These are phyloP conservation scores for Penicillium sp. DNA, from an alignment of 2,329 filamentous ascomycete genomes.

Conservation along the genomic window DNA sequence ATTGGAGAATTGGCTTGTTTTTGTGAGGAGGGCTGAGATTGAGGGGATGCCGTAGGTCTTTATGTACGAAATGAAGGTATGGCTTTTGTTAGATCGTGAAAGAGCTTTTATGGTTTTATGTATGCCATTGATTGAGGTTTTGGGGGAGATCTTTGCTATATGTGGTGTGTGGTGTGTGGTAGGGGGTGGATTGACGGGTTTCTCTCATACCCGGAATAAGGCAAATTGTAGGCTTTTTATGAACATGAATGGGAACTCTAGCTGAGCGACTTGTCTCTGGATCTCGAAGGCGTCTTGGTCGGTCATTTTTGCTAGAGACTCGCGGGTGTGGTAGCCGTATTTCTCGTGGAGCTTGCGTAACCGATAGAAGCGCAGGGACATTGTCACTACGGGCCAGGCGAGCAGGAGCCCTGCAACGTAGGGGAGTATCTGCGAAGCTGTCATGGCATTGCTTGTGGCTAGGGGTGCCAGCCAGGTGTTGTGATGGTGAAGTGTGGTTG, in stretches of 20 bases:
- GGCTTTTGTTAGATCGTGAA: not conserved
- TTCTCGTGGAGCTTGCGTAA: slow-evolving; percentile 42
- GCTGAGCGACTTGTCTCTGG: slow-evolving; percentile 44
- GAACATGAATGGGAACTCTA: slow-evolving; percentile 58
- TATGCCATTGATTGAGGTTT: not conserved
- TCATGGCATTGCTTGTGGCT: not conserved
- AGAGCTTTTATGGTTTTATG: not conserved
- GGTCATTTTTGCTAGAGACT: slow-evolving; percentile 54
- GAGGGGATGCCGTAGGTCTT: slow-evolving; percentile 58
- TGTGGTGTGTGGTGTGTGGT: not conserved
- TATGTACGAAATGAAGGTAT: not conserved
- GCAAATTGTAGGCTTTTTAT: slow-evolving; percentile 57
- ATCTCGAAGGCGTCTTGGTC: slow-evolving; percentile 55
- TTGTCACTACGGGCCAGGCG: slow-evolving; percentile 30
- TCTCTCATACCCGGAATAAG: slow-evolving; percentile 52
- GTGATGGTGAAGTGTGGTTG: not conserved
- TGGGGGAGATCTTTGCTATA: not conserved
- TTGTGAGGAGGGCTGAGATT: slow-evolving; percentile 51
- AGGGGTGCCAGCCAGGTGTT: not conserved
- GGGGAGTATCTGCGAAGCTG: slow-evolving; percentile 19
- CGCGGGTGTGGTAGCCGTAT: slow-evolving; percentile 47
- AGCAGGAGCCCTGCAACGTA: slow-evolving; percentile 25
- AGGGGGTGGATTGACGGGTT: not conserved
- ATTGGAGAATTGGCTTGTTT: slow-evolving; percentile 51
- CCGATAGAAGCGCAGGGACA: slow-evolving; percentile 32